Evolutionary conservation across 2,329 filamentous ascomycete species (phyloP), one percentile per base, ranked within the genome.

Genomic region (Diaporthe sp.): DNA sequence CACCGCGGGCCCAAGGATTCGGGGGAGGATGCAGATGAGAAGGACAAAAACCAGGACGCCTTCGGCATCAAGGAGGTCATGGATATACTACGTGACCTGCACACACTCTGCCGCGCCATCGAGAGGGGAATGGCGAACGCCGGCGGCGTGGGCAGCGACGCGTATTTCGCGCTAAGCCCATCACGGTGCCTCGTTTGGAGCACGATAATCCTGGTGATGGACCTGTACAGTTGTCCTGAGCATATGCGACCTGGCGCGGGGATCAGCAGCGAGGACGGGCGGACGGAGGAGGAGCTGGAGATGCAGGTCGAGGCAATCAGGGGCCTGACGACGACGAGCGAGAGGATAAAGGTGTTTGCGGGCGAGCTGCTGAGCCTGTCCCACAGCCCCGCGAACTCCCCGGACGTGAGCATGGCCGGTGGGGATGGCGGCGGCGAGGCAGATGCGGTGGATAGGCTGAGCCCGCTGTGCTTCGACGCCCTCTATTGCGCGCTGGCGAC

Each of bases 401-500:
- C 58, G n/a, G 55, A 42, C 27, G 58, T 50, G 37, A 42, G n/a
- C 1, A 51, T 66, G 55, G 17, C 15, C 17, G 72, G 27, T 2
- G 72, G n/a, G 13, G 72, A 2, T 7, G 44, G 37, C 8, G 47
- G 35, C 4, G 59, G 13, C 10, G 37, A 25, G 32, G 30, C 70
- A 7, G 77, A 78, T 8, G 74, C 78, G 35, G 80, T 82, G 19
- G 78, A 79, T 35, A 71, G 76, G 17, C 69, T 84, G 6, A 83
- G 81, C 72, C 83, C 83, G 6, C 77, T 85, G 13, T 78, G 82
- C 42, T 79, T 85, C 75, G 83, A 85, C 75, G 77, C 79, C 13
- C 50, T 85, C n/a, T 85, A 85, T 73, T 78, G 78, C n/a, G 82
- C 81, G 15, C 79, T 82, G 51, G 76, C 80, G n/a, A 82, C 81